Conservation (phyloP, 352 stramenopile species). For the Globisporangium recalcitrans region DNA sequence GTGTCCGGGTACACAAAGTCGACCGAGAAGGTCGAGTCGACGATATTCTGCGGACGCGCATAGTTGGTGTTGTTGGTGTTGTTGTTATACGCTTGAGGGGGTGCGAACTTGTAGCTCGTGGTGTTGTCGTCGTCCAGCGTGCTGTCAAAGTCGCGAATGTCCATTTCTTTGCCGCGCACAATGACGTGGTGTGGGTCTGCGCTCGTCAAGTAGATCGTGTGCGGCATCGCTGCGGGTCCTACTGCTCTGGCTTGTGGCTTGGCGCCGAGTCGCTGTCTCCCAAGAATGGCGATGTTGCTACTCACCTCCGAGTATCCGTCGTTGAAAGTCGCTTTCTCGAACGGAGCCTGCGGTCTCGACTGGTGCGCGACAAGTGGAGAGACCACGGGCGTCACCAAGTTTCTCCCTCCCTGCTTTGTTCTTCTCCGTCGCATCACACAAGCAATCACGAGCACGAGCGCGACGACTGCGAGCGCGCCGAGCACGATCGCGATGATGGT, state of each 20-base stretch:
- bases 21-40: constrained; percentile 27
- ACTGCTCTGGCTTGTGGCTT: neutral
- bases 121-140: constrained; percentile 15
- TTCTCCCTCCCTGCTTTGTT: neutral
- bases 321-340: constrained; percentile 17
- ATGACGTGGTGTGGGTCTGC: neutral
- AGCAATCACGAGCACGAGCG: constrained; percentile 7
- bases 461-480: neutral
- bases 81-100: neutral
- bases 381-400: neutral
- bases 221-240: neutral
- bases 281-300: neutral
- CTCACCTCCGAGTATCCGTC: constrained; percentile 8
- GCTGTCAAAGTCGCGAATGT: constrained; percentile 26
- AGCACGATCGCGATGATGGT: constrained; percentile 9
- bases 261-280: constrained; percentile 6
- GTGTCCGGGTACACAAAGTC: constrained; percentile 31
- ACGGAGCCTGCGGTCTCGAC: neutral
- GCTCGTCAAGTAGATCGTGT: constrained; percentile 13
- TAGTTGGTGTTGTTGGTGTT: neutral
- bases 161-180: constrained; percentile 13
- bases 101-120: constrained; percentile 19
- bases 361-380: neutral
- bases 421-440: neutral
- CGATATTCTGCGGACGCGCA: constrained; percentile 17